phyloP scores from a whole-genome alignment of 2,329 filamentous ascomycete species.

The Moelleriella libera region DNA sequence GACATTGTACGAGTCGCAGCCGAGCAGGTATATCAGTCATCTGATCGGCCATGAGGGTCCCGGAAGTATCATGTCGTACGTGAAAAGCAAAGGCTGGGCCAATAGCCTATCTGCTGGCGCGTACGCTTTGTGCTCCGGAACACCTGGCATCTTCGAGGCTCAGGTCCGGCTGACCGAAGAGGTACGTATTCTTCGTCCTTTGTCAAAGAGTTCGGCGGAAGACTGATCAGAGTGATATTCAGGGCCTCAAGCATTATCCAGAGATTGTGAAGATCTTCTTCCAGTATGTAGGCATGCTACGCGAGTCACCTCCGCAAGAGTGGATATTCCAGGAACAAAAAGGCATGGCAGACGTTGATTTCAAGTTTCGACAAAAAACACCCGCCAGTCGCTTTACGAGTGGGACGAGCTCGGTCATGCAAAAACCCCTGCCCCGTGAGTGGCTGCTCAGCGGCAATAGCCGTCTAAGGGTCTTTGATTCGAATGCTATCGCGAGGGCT shows the following conservation, averaged over 20 bases:
- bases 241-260: conserved; percentile 63
- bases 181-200: conserved; percentile 22
- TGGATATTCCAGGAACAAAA: conserved; percentile 95
- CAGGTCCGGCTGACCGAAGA: conserved; percentile 73
- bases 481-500: conserved; percentile 59
- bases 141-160: conserved; percentile 64
- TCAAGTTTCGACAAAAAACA: conserved; percentile 88
- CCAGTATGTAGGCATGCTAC: conserved; percentile 80
- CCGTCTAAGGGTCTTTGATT: conserved; percentile 67
- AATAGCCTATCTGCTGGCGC: conserved; percentile 69
- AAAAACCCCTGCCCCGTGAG: conserved; percentile 74
- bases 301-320: conserved; percentile 64
- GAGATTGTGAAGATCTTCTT: conserved; percentile 77
- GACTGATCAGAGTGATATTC: neutral
- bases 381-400: conserved; percentile 83
- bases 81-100: conserved; percentile 84
- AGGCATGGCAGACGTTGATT: conserved; percentile 80
- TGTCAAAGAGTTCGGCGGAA: neutral
- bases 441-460: conserved; percentile 72
- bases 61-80: conserved; percentile 78
- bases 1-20: conserved; percentile 62
- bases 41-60: conserved; percentile 87
- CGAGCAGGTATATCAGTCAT: conserved; percentile 75
- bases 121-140: conserved; percentile 62
- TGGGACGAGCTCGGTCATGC: conserved; percentile 75